phyloP scores from a whole-genome alignment of 345 rosid species.

The Turnera subulata region DNA sequence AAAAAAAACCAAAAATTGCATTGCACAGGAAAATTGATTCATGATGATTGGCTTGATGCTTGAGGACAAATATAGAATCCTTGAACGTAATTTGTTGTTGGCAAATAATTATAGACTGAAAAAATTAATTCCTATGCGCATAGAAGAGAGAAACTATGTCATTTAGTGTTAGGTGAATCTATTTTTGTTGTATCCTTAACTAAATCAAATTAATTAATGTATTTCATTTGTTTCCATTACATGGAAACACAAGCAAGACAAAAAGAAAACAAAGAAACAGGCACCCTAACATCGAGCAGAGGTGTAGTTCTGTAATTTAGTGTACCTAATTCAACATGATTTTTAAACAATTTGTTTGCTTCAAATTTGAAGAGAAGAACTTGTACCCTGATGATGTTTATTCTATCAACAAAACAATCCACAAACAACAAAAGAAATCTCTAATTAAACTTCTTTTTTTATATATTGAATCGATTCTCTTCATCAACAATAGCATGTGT shows the following conservation, averaged over 20 bases:
- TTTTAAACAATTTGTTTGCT: not conserved
- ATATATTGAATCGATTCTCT: not conserved
- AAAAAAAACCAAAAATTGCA: not conserved
- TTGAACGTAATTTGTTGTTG: not conserved
- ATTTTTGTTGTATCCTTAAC: conserved; percentile 18
- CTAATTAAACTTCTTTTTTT: not conserved
- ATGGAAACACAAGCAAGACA: conserved; percentile 16
- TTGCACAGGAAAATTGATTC: conserved; percentile 9
- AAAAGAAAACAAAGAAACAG: conserved; percentile 10
- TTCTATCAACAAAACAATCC: too few species aligned
- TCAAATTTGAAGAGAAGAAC: conserved; percentile 7
- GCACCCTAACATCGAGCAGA: conserved; percentile 22
- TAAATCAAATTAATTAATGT: conserved; percentile 14
- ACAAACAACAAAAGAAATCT: not conserved
- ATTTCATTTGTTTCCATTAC: conserved; percentile 17
- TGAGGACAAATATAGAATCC: conserved; percentile 19
- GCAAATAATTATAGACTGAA: not conserved
- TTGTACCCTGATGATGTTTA: not conserved
- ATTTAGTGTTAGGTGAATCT: conserved; percentile 25
- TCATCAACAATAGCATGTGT: not conserved
- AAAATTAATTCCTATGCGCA: too few species aligned
- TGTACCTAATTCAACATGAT: not conserved
- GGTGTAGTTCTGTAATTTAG: conserved; percentile 26
- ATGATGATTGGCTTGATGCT: conserved; percentile 23
- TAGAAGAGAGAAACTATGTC: conserved; percentile 21